Evolutionary conservation across 495 filamentous ascomycete genomes (phyloP), one percentile per base, ranked within the genome.

Genomic region (Collariella sp.): DNA sequence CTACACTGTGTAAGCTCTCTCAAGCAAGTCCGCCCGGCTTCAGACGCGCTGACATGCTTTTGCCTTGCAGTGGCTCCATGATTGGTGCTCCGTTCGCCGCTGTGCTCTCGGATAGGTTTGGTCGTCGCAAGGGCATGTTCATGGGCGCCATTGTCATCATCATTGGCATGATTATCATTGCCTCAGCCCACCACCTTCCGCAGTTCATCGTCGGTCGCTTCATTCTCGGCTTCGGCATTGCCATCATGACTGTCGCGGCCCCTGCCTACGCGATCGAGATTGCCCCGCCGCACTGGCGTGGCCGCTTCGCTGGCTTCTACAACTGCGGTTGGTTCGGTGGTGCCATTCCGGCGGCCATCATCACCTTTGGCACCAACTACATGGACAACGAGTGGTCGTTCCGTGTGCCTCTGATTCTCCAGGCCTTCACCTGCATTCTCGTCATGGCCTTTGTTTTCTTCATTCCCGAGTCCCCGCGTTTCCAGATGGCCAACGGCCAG

Each of bases 391-490:
- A 76, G 53, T 70, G 62, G 43, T 65, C 70, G 40, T 78, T 73
- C 74, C 65, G 72, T 22, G 64, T 76, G 19, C 76, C 76, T 7
- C 49, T 75, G n/a, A 73, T 75, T 18, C 54, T 75, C 9, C 76
- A 78, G 65, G 61, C 67, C 12, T 59, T 70, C 29, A 63, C 72
- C 19, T 74, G 74, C 60, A 19, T 71, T 23, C 61, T 84, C 35
- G 69, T 84, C 50, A 70, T 78, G 59, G 50, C 58, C 15, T 68
- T 69, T 29, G 67, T 85, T 54, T 70, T 81, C 61, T 79, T 85
- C 60, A 75, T 85, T 20, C 81, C 82, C 13, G 82, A 85, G 57
- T 80, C 77, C 12, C 83, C 83, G 26, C 77, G 83, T 45, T 86
- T 74, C 76, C 71, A 84, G 24, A 71, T 84, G 44, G 75, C 77